Conservation (phyloP, 805 yeast genomes). For the Candida wancherniae region DNA sequence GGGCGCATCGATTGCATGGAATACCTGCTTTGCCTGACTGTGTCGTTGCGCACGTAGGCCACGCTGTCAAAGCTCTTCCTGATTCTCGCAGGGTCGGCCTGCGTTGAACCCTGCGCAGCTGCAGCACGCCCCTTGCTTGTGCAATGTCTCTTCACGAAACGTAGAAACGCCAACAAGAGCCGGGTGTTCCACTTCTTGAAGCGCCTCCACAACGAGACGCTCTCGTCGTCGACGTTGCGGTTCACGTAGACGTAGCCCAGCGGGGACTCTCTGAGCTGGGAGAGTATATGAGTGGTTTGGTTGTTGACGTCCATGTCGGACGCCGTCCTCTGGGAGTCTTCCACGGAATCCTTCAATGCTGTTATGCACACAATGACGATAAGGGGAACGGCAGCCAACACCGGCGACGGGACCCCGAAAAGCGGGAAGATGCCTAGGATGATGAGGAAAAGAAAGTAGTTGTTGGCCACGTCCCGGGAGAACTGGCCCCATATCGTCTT, state of each 20-base stretch:
- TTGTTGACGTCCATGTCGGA: slow-evolving; percentile 70
- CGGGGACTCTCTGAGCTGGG: slow-evolving; percentile 34
- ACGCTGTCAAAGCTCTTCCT: slow-evolving; percentile 34
- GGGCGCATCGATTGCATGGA: slow-evolving; percentile 14
- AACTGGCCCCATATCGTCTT: slow-evolving; percentile 52
- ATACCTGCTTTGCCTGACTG: slow-evolving; percentile 8
- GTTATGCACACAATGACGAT: slow-evolving; percentile 74
- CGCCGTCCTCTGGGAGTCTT: slow-evolving; percentile 62
- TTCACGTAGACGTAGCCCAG: slow-evolving; percentile 36
- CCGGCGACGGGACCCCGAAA: slow-evolving; percentile 72
- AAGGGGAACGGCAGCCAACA: slow-evolving; percentile 73
- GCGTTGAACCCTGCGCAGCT: slow-evolving; percentile 17
- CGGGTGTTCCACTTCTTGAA: slow-evolving; percentile 52
- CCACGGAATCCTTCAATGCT: slow-evolving; percentile 72
- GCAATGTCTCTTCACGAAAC: slow-evolving; percentile 24
- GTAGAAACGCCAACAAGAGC: slow-evolving; percentile 24
- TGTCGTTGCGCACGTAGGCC: slow-evolving; percentile 6
- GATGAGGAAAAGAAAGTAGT: slow-evolving; percentile 51
- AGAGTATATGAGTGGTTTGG: slow-evolving; percentile 61
- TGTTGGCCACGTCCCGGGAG: slow-evolving; percentile 50
- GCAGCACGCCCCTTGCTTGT: slow-evolving; percentile 34
- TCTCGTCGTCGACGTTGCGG: slow-evolving; percentile 58
- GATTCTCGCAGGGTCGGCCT: slow-evolving; percentile 1
- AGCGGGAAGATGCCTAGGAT: slow-evolving; percentile 50
- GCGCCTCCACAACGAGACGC: slow-evolving; percentile 62